These are phyloP conservation scores for Haplographium delicatum DNA, from an alignment of 495 filamentous ascomycete genomes.

Conservation along the genomic window DNA sequence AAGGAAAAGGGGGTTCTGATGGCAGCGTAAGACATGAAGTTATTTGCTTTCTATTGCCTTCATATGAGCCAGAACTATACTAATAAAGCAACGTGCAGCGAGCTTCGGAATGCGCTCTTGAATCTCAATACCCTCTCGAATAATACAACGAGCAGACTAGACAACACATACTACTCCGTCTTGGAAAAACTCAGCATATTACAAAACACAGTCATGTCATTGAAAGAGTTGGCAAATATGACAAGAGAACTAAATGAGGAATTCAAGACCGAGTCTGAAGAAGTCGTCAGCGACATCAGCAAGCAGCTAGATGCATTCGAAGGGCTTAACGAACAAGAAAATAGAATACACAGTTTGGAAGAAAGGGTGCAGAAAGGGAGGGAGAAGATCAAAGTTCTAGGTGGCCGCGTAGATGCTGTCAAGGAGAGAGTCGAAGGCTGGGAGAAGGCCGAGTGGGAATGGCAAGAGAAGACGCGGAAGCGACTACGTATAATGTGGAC, in stretches of 20 bases:
- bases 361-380: constrained; percentile 58
- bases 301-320: constrained; percentile 62
- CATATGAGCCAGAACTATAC: too few species aligned
- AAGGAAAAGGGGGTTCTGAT: constrained; percentile 35
- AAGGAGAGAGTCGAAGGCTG: constrained; percentile 60
- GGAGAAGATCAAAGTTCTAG: constrained; percentile 57
- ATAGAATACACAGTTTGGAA: constrained; percentile 60
- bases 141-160: constrained; percentile 66
- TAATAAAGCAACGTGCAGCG: constrained; percentile 12
- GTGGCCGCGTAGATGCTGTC: constrained; percentile 60
- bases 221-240: constrained; percentile 64
- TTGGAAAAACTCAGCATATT: constrained; percentile 70
- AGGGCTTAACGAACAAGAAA: constrained; percentile 65
- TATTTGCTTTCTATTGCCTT: too few species aligned
- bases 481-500: constrained; percentile 59
- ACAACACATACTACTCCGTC: constrained; percentile 81
- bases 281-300: constrained; percentile 55
- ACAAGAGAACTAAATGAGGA: constrained; percentile 54
- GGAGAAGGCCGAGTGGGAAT: constrained; percentile 66
- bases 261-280: constrained; percentile 57
- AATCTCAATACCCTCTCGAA: constrained; percentile 41
- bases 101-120: constrained; percentile 31
- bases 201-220: constrained; percentile 57
- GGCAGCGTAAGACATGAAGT: constrained; percentile 36
- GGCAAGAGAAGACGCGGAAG: constrained; percentile 62